Percentiles rank a stretch among this genome's conserved stretches.
These are phyloP conservation scores for Paecilomyces sp. DNA, from an alignment of 2,329 filamentous ascomycete genomes.

Conservation along the genomic window DNA sequence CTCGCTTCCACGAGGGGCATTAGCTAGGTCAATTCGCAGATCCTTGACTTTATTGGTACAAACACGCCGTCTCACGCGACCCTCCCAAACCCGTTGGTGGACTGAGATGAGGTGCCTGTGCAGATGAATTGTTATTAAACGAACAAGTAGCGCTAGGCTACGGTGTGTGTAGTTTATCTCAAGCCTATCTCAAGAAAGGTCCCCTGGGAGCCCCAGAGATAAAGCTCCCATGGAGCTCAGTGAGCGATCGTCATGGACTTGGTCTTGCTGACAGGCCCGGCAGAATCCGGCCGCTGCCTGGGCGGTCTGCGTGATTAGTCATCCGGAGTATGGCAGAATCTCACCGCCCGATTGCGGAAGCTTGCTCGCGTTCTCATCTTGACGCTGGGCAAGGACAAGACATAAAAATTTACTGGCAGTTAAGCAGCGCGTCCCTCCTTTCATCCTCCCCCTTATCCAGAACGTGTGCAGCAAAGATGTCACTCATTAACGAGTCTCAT, in stretches of 20 bases:
- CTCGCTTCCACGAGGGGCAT: not conserved
- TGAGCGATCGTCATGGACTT: not conserved
- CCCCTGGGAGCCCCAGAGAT: not conserved
- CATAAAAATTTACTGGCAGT: slow-evolving; percentile 1
- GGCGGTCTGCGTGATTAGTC: slow-evolving; percentile 1
- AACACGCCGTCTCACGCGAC: not conserved
- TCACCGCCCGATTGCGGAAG: slow-evolving; percentile 1
- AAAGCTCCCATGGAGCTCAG: not conserved
- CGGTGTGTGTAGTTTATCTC: not conserved
- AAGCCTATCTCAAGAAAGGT: not conserved
- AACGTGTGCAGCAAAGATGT: slow-evolving; percentile 44
- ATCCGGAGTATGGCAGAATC: not conserved
- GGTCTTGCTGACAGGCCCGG: not conserved
- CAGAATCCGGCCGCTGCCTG: not conserved
- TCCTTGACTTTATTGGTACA: not conserved
- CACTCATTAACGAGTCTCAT: slow-evolving; percentile 62
- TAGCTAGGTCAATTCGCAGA: not conserved
- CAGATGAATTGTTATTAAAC: not conserved
- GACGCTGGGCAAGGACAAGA: slow-evolving; percentile 2
- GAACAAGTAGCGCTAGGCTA: not conserved
- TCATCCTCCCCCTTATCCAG: slow-evolving; percentile 1
- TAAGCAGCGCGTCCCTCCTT: not conserved
- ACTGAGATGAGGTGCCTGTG: not conserved
- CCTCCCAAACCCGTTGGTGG: not conserved
- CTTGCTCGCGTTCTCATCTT: not conserved